phyloP scores from a whole-genome alignment of 2,329 filamentous ascomycete genomes.

The Macrophomina tecta region DNA sequence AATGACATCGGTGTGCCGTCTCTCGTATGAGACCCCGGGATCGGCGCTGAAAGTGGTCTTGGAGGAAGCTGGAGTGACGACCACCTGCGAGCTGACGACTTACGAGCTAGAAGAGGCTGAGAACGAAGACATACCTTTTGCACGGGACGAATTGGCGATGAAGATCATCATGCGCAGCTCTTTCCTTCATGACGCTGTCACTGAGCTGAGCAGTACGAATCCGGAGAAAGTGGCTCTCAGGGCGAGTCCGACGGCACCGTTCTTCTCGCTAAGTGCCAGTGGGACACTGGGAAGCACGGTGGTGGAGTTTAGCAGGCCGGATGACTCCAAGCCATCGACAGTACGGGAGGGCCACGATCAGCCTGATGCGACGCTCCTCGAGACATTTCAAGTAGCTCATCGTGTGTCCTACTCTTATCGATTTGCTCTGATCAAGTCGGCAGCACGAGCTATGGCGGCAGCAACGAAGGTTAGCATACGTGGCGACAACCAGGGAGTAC shows the following conservation, averaged over 20 bases:
- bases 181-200: constrained; percentile 73
- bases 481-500: constrained; percentile 84
- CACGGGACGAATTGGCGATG: constrained; percentile 77
- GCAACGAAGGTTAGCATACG: constrained; percentile 92
- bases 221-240: constrained; percentile 74
- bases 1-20: constrained; percentile 82
- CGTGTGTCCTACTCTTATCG: constrained; percentile 71
- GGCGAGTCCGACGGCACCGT: constrained; percentile 47
- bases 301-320: constrained; percentile 63
- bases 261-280: constrained; percentile 72
- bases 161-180: constrained; percentile 93
- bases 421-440: constrained; percentile 84
- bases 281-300: constrained; percentile 65
- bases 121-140: constrained; percentile 84
- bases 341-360: constrained; percentile 1
- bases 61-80: constrained; percentile 84
- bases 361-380: constrained; percentile 60
- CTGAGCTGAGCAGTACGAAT: constrained; percentile 71
- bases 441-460: constrained; percentile 88
- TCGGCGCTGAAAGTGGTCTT: constrained; percentile 83
- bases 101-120: constrained; percentile 67
- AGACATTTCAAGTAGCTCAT: constrained; percentile 71
- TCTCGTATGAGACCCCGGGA: constrained; percentile 77
- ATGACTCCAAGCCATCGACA: neutral
- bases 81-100: constrained; percentile 87